phyloP scores from a whole-genome alignment of 441 rosid species.

The Adansonia gregorii region DNA sequence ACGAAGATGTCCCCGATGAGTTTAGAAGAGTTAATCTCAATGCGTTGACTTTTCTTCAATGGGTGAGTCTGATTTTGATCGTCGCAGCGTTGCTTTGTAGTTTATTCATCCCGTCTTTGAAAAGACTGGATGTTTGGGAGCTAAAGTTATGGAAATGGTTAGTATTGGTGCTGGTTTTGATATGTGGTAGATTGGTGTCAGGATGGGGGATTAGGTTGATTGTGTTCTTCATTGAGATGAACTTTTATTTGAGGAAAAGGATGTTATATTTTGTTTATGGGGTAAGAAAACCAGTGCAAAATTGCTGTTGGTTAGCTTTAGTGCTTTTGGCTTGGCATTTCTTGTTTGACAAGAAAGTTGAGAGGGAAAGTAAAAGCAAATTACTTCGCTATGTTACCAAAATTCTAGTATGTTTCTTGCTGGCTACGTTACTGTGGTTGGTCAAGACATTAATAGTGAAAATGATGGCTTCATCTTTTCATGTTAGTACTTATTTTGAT shows the following conservation, averaged over 20 bases:
- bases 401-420: conserved; percentile 54
- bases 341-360: conserved; percentile 54
- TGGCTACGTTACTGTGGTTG: conserved; percentile 64
- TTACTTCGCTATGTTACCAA: conserved; percentile 52
- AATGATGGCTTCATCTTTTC: conserved; percentile 74
- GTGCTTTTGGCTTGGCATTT: conserved; percentile 62
- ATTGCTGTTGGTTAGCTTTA: conserved; percentile 73
- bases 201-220: conserved; percentile 82
- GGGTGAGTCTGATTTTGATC: conserved; percentile 60
- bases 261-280: conserved; percentile 86
- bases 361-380: conserved; percentile 33
- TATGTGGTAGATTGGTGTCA: conserved; percentile 79
- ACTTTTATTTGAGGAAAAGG: conserved; percentile 59
- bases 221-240: conserved; percentile 68
- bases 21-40: conserved; percentile 37
- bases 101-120: conserved; percentile 38
- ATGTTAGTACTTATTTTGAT: conserved; percentile 75
- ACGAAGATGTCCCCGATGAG: conserved; percentile 70
- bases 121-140: conserved; percentile 38
- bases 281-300: conserved; percentile 66
- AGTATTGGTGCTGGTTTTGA: conserved; percentile 60
- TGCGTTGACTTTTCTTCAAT: conserved; percentile 54
- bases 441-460: conserved; percentile 72
- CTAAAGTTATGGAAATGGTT: conserved; percentile 87
- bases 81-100: conserved; percentile 45